These are phyloP conservation scores for Paramarasmius palmivorus DNA, from an alignment of 1,284 basidiomycete species.

Conservation along the genomic window DNA sequence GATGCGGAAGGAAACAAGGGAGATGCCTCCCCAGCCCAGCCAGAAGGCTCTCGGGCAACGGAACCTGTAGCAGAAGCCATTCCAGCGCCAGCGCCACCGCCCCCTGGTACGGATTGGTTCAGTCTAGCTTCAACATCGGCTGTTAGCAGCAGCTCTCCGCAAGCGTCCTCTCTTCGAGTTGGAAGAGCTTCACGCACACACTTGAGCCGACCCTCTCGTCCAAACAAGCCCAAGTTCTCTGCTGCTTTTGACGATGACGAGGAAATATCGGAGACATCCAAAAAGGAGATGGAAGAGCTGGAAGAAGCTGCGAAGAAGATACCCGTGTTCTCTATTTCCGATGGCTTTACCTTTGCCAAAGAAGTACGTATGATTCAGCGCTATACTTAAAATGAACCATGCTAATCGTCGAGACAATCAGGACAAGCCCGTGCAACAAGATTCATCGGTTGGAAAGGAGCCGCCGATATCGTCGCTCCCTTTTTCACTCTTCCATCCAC, in stretches of 20 bases:
- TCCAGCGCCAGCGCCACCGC: conserved; percentile 24
- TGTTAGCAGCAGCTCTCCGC: conserved; percentile 24
- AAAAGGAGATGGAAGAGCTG: conserved; percentile 41
- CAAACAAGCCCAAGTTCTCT: conserved; percentile 56
- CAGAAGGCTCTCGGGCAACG: background rate
- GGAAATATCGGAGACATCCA: conserved; percentile 42
- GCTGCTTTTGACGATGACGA: conserved; percentile 67
- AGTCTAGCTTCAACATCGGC: conserved; percentile 13
- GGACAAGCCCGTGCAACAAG: conserved; percentile 33
- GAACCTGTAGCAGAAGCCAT: conserved; percentile 4
- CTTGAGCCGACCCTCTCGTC: conserved; percentile 33
- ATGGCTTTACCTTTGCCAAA: conserved; percentile 66
- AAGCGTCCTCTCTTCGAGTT: conserved; percentile 60
- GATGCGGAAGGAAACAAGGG: conserved; percentile 1
- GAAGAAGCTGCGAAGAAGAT: conserved; percentile 54
- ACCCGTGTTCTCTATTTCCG: conserved; percentile 60
- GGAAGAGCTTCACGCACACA: conserved; percentile 58
- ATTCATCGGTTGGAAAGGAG: conserved; percentile 52
- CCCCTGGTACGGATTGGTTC: conserved; percentile 24
- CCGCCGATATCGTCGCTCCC: conserved; percentile 64
- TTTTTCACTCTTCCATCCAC: conserved; percentile 50
- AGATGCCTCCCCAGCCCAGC: background rate
- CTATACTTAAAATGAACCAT: background rate
- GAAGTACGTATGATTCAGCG: conserved; percentile 43
- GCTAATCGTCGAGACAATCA: conserved; percentile 18